Conservation (phyloP, 225 moss, liverwort and hornwort genomes). For the Straminergon stramineum region DNA sequence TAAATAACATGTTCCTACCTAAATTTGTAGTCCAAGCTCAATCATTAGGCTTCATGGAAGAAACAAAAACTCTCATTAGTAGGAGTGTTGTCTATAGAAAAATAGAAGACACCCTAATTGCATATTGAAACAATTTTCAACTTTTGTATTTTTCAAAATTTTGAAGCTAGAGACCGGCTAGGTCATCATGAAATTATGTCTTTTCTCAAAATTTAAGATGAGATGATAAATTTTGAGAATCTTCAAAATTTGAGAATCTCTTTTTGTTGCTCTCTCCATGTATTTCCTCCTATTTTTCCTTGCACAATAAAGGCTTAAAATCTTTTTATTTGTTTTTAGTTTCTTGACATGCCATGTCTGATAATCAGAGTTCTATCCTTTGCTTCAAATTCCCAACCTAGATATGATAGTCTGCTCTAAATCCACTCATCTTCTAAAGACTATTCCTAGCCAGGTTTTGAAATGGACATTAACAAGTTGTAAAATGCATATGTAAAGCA, state of each 20-base stretch:
- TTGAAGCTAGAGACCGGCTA: rapidly evolving
- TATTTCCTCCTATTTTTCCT: background rate
- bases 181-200: rapidly evolving
- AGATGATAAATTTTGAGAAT: background rate
- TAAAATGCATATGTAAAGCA: no score
- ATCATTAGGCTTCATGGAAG: background rate
- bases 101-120: rapidly evolving
- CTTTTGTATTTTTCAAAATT: rapidly evolving
- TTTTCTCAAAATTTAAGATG: rapidly evolving
- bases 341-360: background rate
- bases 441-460: no score
- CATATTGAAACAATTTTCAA: background rate
- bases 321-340: background rate
- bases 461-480: no score
- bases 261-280: background rate
- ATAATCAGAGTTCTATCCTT: background rate
- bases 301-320: rapidly evolving
- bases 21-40: background rate
- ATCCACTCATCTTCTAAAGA: no score
- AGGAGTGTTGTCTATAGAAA: background rate
- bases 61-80: background rate
- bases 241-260: background rate
- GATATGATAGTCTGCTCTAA: no score
- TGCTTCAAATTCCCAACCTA: background rate
- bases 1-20: background rate